A percentile compares a stretch with the other conserved stretches of the same genome.
These are phyloP conservation scores for Arachis monticola DNA, from an alignment of 331 rosid genomes.

Conservation along the genomic window DNA sequence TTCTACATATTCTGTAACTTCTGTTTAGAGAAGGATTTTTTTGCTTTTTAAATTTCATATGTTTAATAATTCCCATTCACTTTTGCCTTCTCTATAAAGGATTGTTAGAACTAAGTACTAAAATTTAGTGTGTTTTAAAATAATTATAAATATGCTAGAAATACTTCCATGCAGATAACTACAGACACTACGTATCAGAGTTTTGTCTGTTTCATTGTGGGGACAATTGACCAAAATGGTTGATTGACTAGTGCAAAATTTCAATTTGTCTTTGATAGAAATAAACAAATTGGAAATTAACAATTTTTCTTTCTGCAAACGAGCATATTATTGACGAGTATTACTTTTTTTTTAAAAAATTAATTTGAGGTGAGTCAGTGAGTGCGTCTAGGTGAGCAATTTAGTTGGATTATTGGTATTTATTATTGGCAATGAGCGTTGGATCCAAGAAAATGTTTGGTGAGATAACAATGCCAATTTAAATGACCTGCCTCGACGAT, in stretches of 20 bases:
- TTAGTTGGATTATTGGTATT: constrained; percentile 34
- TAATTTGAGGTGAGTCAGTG: constrained; percentile 25
- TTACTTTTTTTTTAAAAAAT: not conserved
- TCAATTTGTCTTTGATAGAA: constrained; percentile 15
- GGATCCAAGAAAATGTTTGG: constrained; percentile 53
- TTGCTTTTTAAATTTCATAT: constrained; percentile 1
- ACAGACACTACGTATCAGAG: constrained; percentile 21
- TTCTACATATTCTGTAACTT: not conserved
- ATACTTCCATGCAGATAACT: constrained; percentile 17
- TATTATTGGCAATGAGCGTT: constrained; percentile 41
- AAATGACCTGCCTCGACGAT: constrained; percentile 40
- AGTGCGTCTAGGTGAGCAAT: constrained; percentile 38
- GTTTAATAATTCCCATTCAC: constrained; percentile 4
- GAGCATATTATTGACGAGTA: not conserved
- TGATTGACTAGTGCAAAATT: constrained; percentile 33
- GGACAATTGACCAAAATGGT: constrained; percentile 44
- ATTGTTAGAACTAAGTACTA: constrained; percentile 6
- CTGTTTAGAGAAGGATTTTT: not conserved
- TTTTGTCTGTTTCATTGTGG: constrained; percentile 41
- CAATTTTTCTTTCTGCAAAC: too few relatives aligned
- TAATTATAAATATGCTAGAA: constrained; percentile 10
- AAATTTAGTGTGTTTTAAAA: not conserved
- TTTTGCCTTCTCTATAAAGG: not conserved
- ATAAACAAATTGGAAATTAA: too few relatives aligned
- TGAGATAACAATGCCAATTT: constrained; percentile 39